These are phyloP conservation scores for Russula emetica DNA, from an alignment of 768 basidiomycete genomes.

Conservation along the genomic window DNA sequence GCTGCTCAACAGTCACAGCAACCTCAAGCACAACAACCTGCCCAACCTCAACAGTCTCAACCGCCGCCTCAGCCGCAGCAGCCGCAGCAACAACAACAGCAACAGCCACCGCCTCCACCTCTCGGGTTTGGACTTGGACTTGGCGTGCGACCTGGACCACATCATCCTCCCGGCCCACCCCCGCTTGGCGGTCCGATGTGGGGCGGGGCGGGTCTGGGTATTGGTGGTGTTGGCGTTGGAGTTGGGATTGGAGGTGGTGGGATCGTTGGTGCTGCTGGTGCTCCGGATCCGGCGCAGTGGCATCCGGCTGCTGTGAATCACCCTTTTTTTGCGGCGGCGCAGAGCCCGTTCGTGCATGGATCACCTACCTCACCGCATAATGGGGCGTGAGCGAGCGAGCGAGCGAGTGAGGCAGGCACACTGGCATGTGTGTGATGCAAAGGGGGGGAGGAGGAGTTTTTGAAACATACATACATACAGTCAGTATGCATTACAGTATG, in stretches of 20 bases:
- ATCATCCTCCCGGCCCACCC: conserved; percentile 14
- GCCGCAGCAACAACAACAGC: not conserved
- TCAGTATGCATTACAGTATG: not conserved
- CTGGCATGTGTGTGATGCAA: no score
- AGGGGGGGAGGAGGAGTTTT: not conserved
- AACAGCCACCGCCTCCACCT: conserved; percentile 4
- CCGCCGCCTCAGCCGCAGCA: not conserved
- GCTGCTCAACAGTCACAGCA: not conserved
- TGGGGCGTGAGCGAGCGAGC: conserved; percentile 14
- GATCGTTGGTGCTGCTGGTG: conserved; percentile 9
- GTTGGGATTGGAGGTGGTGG: not conserved
- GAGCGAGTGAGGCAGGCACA: no score
- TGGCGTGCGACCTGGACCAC: conserved; percentile 15
- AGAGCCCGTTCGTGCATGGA: conserved; percentile 27
- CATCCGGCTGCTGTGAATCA: conserved; percentile 21
- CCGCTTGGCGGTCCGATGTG: conserved; percentile 19
- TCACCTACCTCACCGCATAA: conserved; percentile 29
- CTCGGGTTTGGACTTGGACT: conserved; percentile 17
- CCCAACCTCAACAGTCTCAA: not conserved
- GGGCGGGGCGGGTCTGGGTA: conserved; percentile 21
- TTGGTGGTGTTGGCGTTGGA: conserved; percentile 18
- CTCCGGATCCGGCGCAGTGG: conserved; percentile 18
- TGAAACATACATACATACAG: conserved; percentile 7
- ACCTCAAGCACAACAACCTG: not conserved
- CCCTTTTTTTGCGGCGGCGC: conserved; percentile 24